Evolutionary conservation across 257 asterid genomes (phyloP), one percentile per base, ranked within the genome.

Genomic region (Cynanchum wilfordii): DNA sequence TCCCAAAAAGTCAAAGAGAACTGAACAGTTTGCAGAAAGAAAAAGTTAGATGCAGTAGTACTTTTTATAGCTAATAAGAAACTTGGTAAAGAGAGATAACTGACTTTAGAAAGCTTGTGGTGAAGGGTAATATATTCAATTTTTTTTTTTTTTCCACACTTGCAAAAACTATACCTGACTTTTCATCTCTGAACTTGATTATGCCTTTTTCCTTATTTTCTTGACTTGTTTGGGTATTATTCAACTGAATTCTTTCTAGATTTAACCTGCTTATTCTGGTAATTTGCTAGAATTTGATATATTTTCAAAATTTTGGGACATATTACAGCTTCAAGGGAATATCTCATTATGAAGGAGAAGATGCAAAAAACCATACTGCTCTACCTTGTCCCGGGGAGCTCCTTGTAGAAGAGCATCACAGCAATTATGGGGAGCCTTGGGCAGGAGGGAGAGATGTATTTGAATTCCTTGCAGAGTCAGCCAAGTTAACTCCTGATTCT

Each of bases 341-440:
- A 86, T 89, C 97, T 30, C 98, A 93, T 71, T 88, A 94, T 55
- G 97, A 88, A 80, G 93, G 90, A 77, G 90, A 81, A 75, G 92
- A 83, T 75, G 88, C 89, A 40, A 84, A 68, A 73, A 94, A 91
- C 84, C 96, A 91, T 88, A 94, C 99, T 13, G 91, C 97, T 72
- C 87, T 91, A 27, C 96, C 97, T 19, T 94, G 97, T 75, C 97
- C 99, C 0, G 90, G 93, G 8, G 96, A 91, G 76, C 87, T 94
- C 57, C 97, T 91, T 7, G 97, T 94, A 2, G 99, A 94, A 82
- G 87, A 89, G 73, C 99, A 94, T 76, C 97, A 91, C 81, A 94
- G 99, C 89, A 86, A 91, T 78, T 94, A 94, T 36, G 99, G 99
- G 52, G 99, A 94, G 83, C 99, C 99, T 24, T 94, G 99, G 97